These are phyloP conservation scores for Cercospora zeae-maydis DNA, from an alignment of 2,329 filamentous ascomycete genomes.

Conservation along the genomic window DNA sequence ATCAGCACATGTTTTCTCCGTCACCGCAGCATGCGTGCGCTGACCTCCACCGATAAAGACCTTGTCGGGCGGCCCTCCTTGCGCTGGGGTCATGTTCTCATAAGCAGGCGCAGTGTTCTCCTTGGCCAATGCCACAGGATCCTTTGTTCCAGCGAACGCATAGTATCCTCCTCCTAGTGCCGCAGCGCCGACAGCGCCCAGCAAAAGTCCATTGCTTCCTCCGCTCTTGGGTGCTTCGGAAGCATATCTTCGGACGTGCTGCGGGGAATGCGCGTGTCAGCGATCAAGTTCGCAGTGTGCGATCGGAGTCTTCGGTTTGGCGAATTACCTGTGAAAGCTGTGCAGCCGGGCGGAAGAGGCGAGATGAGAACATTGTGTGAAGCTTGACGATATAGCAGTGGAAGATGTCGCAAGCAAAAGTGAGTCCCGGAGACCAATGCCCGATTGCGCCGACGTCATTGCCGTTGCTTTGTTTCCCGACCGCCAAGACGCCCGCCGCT, in stretches of 20 bases:
- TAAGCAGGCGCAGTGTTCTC: constrained; percentile 36
- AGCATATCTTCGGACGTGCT: constrained; percentile 71
- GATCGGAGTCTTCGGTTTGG: neutral
- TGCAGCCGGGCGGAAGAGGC: constrained; percentile 27
- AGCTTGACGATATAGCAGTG: neutral
- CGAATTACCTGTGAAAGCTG: constrained; percentile 37
- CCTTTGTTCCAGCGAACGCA: constrained; percentile 24
- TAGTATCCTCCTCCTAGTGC: constrained; percentile 57
- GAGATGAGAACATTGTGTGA: constrained; percentile 27
- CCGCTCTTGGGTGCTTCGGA: constrained; percentile 55
- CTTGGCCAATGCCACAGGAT: constrained; percentile 26
- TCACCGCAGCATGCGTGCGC: neutral
- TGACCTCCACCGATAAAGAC: constrained; percentile 66
- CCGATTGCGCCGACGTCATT: constrained; percentile 1
- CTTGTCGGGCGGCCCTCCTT: constrained; percentile 42
- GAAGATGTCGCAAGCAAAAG: constrained; percentile 2
- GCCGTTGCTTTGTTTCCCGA: neutral
- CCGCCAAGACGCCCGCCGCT: neutral
- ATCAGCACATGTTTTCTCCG: neutral
- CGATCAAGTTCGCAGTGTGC: neutral
- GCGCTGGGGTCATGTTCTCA: constrained; percentile 38
- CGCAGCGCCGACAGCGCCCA: constrained; percentile 57
- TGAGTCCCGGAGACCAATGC: neutral
- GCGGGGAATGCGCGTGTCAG: constrained; percentile 21
- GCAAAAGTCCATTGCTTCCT: constrained; percentile 58